Evolutionary conservation across 1,284 basidiomycete genomes (phyloP), one percentile per base, ranked within the genome.

Genomic region (Albatrellus sp.): DNA sequence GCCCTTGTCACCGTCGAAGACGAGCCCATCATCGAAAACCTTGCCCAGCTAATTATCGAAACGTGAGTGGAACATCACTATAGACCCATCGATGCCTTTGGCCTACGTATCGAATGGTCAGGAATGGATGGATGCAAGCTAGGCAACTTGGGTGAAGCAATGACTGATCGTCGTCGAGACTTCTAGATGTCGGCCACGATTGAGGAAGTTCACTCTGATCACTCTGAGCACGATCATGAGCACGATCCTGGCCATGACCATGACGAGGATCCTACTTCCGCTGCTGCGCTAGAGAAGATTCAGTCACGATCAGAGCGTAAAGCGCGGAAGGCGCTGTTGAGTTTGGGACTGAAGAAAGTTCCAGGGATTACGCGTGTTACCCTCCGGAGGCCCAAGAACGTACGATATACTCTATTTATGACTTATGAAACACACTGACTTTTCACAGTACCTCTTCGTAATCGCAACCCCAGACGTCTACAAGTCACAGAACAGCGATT

Each of bases 401-500:
- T 92, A 60, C 54, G 81, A 65, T 16, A 14, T 16, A 8, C 42
- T 16, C 17, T 32, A 32, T 10, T 8, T 24, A 2, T 11, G 32
- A 4, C 2, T 6, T 8, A 36, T 14, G 17, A n/a, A 12, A 36
- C 34, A 2, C 14, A 16, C 12, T 14, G 14, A 40, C 32, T 46
- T 13, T 34, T n/a, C 20, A 14, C 54, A 90, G 87, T 72, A 92
- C 52, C 79, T 98, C 50, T 89, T 97, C 63, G 93, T 98, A 51
- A 79, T 98, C 56, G 78, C 89, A 50, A 73, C 85, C 48, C 94
- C 96, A 44, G 94, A 98, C 55, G 94, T 98, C 44, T 98, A 90
- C 83, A 98, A 97, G 74, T 92, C 91, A 43, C 81, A 88, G 43
- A 90, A 89, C 68, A 92, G 90, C 58, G 96, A 98, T 67, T 90